Percentiles rank a stretch among this genome's conserved stretches.
These are phyloP conservation scores for Colletotrichum camelliae DNA, from an alignment of 2,329 filamentous ascomycete species.

Conservation along the genomic window DNA sequence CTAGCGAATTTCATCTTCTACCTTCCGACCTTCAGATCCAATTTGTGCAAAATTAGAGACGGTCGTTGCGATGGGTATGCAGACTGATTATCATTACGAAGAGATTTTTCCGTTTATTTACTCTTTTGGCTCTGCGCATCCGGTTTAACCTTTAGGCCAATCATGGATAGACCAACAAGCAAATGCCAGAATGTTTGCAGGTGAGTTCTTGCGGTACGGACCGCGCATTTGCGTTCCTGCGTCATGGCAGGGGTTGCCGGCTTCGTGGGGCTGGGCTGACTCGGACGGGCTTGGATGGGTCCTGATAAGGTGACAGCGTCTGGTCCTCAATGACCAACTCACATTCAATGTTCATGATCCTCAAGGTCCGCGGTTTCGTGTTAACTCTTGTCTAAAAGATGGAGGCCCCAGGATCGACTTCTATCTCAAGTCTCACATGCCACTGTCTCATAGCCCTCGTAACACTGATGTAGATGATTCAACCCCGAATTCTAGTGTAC, in stretches of 20 bases:
- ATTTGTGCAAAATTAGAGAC: not conserved
- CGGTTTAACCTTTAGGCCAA: not conserved
- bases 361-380: not conserved
- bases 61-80: not conserved
- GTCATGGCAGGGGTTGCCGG: not conserved
- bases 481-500: not conserved
- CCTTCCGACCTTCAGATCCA: not conserved
- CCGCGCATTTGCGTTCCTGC: not conserved
- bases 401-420: accelerated
- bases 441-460: not conserved
- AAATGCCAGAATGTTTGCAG: not conserved
- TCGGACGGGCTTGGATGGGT: not conserved
- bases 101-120: too few species aligned
- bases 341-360: not conserved
- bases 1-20: not conserved
- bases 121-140: not conserved
- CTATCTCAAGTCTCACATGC: not conserved
- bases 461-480: not conserved
- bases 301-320: not conserved
- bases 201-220: not conserved
- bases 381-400: not conserved
- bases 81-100: not conserved
- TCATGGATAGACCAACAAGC: not conserved
- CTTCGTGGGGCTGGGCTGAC: not conserved
- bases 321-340: not conserved